Percentiles rank a stretch among this genome's conserved stretches.
Evolutionary conservation across 2,329 filamentous ascomycete genomes (phyloP).

Genomic region (Cladosporium sp.): DNA sequence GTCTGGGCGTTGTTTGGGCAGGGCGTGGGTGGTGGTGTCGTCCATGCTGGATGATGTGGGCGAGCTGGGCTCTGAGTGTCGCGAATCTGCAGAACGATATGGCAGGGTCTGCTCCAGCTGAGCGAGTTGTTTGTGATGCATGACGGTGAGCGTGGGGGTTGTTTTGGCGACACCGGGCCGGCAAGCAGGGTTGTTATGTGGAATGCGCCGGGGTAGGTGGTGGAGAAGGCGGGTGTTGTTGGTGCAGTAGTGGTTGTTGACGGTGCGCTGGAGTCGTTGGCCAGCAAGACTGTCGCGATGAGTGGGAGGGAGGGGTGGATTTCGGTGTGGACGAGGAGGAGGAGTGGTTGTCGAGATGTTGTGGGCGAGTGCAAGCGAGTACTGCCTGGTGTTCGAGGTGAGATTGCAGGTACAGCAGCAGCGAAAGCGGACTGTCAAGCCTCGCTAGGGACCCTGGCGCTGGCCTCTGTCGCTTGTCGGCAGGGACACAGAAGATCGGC

Average conservation of each 20-base stretch:
- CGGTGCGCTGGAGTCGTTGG: constrained; percentile 6
- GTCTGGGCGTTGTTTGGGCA: constrained; percentile 28
- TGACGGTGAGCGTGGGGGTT: constrained; percentile 14
- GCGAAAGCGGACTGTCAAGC: neutral
- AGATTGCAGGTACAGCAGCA: constrained; percentile 12
- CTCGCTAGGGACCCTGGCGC: neutral
- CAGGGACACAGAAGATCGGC: constrained; percentile 6
- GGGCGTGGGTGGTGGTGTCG: constrained; percentile 6
- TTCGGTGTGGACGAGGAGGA: neutral
- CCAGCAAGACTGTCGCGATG: constrained; percentile 17
- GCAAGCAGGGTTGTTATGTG: constrained; percentile 1
- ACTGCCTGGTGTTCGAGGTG: neutral
- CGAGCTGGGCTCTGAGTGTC: neutral
- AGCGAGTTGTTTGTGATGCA: constrained; percentile 13
- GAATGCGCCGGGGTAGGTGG: constrained; percentile 13
- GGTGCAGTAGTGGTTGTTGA: neutral
- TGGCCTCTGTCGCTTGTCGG: constrained; percentile 3
- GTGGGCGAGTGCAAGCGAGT: neutral
- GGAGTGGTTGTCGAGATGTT: neutral
- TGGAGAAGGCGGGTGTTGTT: neutral
- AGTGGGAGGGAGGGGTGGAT: neutral
- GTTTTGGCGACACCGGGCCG: constrained; percentile 14
- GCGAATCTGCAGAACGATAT: neutral
- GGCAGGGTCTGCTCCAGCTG: constrained; percentile 2
- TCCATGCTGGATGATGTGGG: constrained; percentile 4